A percentile compares a stretch with the other conserved stretches of the same genome.
Conservation (phyloP, 129 eudicot genomes). For the Lactuca saligna region DNA sequence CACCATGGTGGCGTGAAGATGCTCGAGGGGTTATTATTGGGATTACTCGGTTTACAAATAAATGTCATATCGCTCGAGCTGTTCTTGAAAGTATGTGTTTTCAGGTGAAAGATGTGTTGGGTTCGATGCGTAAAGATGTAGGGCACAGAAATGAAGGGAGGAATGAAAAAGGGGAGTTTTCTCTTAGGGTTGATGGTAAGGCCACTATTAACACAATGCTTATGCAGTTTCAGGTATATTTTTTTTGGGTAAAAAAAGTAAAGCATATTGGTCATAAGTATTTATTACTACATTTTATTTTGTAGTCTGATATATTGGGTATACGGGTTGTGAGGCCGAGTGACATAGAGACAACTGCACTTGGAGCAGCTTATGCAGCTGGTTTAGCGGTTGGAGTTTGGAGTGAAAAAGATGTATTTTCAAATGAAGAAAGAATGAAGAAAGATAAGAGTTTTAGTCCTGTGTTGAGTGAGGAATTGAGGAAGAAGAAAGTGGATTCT, state of each 20-base stretch:
- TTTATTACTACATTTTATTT: no score
- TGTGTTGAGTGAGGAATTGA: conserved; percentile 47
- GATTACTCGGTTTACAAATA: conserved; percentile 73
- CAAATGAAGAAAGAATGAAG: conserved; percentile 66
- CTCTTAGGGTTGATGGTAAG: conserved; percentile 81
- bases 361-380: conserved; percentile 95
- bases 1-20: conserved; percentile 96
- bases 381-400: conserved; percentile 91
- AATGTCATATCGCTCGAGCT: conserved; percentile 73
- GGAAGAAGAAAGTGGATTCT: conserved; percentile 86
- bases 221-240: conserved; percentile 72
- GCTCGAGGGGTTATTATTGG: conserved; percentile 84
- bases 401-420: conserved; percentile 71
- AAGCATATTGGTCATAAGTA: neutral
- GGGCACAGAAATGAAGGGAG: conserved; percentile 44
- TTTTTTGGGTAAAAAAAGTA: neutral
- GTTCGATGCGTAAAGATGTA: conserved; percentile 80
- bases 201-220: conserved; percentile 66
- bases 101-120: conserved; percentile 85
- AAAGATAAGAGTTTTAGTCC: conserved; percentile 57
- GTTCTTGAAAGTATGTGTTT: conserved; percentile 93
- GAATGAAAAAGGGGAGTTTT: conserved; percentile 54
- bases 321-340: conserved; percentile 84
- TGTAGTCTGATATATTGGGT: conserved; percentile 50
- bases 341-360: conserved; percentile 88